Conservation (phyloP, 768 basidiomycete species). For the Podaxis sp. region DNA sequence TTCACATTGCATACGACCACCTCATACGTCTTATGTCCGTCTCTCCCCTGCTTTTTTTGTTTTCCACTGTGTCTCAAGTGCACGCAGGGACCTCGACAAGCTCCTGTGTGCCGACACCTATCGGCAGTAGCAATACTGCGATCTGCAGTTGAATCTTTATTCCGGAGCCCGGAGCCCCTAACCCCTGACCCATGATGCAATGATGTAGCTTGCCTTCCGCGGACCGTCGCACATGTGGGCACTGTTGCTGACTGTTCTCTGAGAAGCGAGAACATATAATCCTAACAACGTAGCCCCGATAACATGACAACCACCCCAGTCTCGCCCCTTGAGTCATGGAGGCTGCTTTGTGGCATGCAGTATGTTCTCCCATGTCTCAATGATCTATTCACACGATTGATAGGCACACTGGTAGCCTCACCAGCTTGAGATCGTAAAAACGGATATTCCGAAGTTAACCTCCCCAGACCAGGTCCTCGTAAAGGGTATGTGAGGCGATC, state of each 20-base stretch:
- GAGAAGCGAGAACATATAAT: not conserved
- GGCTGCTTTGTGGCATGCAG: conserved; percentile 11
- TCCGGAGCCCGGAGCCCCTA: no score
- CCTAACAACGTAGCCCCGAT: not conserved
- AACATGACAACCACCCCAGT: not conserved
- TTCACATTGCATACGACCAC: no score
- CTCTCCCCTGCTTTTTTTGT: no score
- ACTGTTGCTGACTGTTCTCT: not conserved
- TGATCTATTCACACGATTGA: not conserved
- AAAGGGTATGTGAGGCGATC: conserved; percentile 41
- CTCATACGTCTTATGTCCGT: no score
- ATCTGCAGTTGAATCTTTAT: no score
- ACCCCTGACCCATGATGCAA: no score
- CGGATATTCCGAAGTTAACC: conserved; percentile 51
- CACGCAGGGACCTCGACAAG: no score
- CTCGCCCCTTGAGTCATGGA: not conserved
- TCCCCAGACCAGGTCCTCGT: conserved; percentile 52
- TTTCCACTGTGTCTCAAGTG: no score
- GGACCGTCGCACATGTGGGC: not conserved
- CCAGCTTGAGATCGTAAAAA: conserved; percentile 51
- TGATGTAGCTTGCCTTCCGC: no score
- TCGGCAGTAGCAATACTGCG: no score
- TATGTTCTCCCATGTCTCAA: not conserved
- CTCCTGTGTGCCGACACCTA: no score
- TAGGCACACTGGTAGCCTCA: conserved; percentile 35